Evolutionary conservation across 2,329 filamentous ascomycete species (phyloP).

Genomic region (Talaromyces marneffei): DNA sequence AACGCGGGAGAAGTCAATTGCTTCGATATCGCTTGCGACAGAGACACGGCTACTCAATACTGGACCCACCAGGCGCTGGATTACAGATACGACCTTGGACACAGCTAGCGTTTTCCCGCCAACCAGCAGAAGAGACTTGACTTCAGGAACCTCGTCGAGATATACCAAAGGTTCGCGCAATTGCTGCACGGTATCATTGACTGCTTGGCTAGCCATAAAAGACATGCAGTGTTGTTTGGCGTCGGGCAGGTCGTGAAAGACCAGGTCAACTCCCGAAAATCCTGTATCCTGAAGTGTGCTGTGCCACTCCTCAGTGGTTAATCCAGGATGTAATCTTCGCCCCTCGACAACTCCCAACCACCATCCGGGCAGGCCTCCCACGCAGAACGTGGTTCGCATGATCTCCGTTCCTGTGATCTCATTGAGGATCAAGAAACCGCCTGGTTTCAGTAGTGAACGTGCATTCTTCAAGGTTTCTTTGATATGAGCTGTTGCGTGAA

Average conservation of each 20-base stretch:
- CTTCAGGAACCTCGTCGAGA: background rate
- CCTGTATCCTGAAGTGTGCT: background rate
- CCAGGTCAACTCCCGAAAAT: constrained; percentile 6
- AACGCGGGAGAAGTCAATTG: background rate
- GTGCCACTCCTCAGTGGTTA: constrained; percentile 4
- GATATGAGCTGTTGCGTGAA: constrained; percentile 27
- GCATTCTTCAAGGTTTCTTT: constrained; percentile 22
- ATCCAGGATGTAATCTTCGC: background rate
- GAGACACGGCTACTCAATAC: background rate
- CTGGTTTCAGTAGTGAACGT: constrained; percentile 29
- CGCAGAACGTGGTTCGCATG: constrained; percentile 19
- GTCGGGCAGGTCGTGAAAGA: background rate
- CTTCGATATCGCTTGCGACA: background rate
- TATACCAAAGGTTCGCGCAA: constrained; percentile 1
- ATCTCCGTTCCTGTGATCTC: constrained; percentile 31
- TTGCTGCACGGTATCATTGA: background rate
- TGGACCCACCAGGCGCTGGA: background rate
- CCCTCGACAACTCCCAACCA: constrained; percentile 25
- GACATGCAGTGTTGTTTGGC: background rate
- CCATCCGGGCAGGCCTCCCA: constrained; percentile 36
- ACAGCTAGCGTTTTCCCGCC: background rate
- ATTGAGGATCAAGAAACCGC: constrained; percentile 42
- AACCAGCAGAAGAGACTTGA: background rate
- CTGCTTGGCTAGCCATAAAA: constrained; percentile 3
- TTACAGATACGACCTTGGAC: background rate